These are phyloP conservation scores for Vanrija sp. DNA, from an alignment of 1,284 basidiomycete species.

Conservation along the genomic window DNA sequence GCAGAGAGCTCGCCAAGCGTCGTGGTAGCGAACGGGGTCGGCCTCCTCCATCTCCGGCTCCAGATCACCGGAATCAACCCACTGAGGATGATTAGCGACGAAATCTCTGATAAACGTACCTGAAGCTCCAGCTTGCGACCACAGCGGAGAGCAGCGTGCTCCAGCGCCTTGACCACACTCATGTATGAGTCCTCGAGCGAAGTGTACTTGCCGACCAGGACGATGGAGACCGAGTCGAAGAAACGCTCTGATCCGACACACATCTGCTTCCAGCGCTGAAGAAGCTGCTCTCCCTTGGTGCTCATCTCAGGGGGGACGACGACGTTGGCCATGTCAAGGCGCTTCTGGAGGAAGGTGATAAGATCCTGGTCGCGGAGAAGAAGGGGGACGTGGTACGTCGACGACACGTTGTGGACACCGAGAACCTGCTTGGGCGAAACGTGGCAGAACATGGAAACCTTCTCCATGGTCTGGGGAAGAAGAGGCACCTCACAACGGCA, in stretches of 20 bases:
- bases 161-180: constrained; percentile 94
- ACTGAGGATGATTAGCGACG: constrained; percentile 54
- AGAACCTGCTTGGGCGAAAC: constrained; percentile 90
- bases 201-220: constrained; percentile 96
- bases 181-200: constrained; percentile 97
- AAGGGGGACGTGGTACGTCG: constrained; percentile 96
- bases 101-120: constrained; percentile 51
- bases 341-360: constrained; percentile 73
- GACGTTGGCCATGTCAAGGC: constrained; percentile 68
- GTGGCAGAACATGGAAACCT: constrained; percentile 99
- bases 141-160: constrained; percentile 92
- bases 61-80: constrained; percentile 95
- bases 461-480: constrained; percentile 79
- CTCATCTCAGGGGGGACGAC: constrained; percentile 57
- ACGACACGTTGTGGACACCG: constrained; percentile 93
- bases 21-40: constrained; percentile 87
- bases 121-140: constrained; percentile 76
- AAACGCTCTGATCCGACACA: constrained; percentile 83
- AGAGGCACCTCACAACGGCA: constrained; percentile 71
- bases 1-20: constrained; percentile 91
- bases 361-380: constrained; percentile 91
- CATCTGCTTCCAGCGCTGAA: constrained; percentile 74
- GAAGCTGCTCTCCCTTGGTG: constrained; percentile 64
- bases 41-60: constrained; percentile 73
- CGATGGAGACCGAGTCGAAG: constrained; percentile 87